These are phyloP conservation scores for Nakazawaea sp. DNA, from an alignment of 805 yeast species.

Conservation along the genomic window DNA sequence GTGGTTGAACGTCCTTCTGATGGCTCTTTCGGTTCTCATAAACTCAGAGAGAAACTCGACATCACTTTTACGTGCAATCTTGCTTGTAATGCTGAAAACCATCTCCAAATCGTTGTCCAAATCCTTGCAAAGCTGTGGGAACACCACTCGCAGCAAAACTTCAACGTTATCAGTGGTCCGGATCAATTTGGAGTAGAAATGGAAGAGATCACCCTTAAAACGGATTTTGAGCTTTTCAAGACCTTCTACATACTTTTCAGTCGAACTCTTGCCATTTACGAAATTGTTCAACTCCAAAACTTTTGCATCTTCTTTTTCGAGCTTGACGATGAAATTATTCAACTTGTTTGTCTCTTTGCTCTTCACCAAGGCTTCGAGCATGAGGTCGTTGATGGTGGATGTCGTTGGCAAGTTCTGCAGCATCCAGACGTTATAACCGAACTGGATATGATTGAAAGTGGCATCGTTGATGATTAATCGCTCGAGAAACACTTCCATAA, in stretches of 20 bases:
- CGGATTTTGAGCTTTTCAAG: not conserved
- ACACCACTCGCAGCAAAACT: not conserved
- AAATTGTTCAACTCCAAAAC: slow-evolving; percentile 5
- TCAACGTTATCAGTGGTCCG: not conserved
- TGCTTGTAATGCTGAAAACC: not conserved
- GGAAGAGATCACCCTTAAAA: not conserved
- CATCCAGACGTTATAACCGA: slow-evolving; percentile 9
- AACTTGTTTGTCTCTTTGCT: slow-evolving; percentile 1
- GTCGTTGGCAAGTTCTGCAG: slow-evolving; percentile 1
- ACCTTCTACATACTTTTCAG: not conserved
- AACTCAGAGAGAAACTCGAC: not conserved
- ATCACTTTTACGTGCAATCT: not conserved
- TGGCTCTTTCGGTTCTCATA: slow-evolving; percentile 1
- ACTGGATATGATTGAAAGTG: slow-evolving; percentile 1
- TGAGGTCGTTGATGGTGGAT: slow-evolving; percentile 2
- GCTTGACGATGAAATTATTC: slow-evolving; percentile 1
- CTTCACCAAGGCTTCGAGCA: slow-evolving; percentile 1
- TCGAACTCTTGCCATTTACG: not conserved
- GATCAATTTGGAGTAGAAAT: slow-evolving; percentile 2
- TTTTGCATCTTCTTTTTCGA: not conserved
- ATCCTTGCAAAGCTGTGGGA: not conserved
- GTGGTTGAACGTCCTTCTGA: slow-evolving; percentile 1
- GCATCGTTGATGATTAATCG: not conserved
- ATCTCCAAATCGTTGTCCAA: not conserved
- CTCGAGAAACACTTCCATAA: not conserved